Evolutionary conservation across 306 rosid species (phyloP), one percentile per base, ranked within the genome.

Genomic region (Rosa rugosa): DNA sequence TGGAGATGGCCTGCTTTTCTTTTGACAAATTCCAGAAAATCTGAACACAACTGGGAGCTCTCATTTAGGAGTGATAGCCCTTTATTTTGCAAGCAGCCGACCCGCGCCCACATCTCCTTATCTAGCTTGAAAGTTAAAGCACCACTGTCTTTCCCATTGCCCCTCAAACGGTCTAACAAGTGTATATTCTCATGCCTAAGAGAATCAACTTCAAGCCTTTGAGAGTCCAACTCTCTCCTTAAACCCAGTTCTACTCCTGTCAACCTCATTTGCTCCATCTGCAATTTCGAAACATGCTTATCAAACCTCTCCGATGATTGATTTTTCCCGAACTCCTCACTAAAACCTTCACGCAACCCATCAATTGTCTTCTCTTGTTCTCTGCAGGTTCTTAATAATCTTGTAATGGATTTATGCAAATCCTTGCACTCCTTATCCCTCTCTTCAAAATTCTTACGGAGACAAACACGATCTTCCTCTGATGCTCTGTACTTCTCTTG

Each of bases 311-410:
- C 97, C 75, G 27, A 53, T 60, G 91, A 51, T 51, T 79, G 92
- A 79, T 69, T 87, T 74, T 79, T 82, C 77, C 73, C 77, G 69
- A 86, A 75, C 73, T 90, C 84, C 83, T 86, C 92, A 31, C 83
- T 72, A 71, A 83, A 84, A 71, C 81, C 81, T 77, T 91, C 97
- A 27, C 87, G 87, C 76, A 93, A 86, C 59, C 97, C 93, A 31
- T 84, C 76, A 38, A 93, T 88, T 70, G 99, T 89, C 89, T 88
- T 96, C 89, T 91, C 97, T 85, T 96, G 99, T 81, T 96, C 99
- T 53, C 82, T 79, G 89, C 94, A 96, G 78, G 92, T 90, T 79
- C 99, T 87, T 70, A 82, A 78, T 78, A 90, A 82, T 80, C 97
- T 88, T 70, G 99, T 71, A 18, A 96, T 36, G 60, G 98, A 90